Conservation (phyloP, 1,139 yeast species). For the Yamadazyma membranifaciens region DNA sequence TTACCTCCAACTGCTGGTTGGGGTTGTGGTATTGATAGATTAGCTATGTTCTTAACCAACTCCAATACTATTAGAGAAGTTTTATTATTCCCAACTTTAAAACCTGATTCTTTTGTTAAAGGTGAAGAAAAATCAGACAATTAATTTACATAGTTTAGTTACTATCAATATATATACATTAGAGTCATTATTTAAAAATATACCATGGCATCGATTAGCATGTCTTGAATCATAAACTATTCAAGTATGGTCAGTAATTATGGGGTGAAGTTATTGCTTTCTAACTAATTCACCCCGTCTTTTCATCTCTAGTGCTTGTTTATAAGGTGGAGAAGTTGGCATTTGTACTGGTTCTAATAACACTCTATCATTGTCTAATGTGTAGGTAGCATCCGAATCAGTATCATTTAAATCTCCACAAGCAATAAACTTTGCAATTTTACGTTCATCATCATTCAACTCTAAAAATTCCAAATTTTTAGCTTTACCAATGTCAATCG, state of each 20-base stretch:
- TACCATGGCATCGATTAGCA: not conserved
- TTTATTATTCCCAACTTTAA: slow-evolving; percentile 95
- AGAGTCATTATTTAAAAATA: too few species aligned
- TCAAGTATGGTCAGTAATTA: not conserved
- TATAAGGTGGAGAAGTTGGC: slow-evolving; percentile 97
- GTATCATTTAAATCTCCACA: slow-evolving; percentile 87
- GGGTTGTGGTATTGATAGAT: slow-evolving; percentile 99
- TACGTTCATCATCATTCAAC: slow-evolving; percentile 58
- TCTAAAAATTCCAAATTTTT: slow-evolving; percentile 41
- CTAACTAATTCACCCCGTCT: slow-evolving; percentile 29
- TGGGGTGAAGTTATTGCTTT: not conserved
- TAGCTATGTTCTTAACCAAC: slow-evolving; percentile 96
- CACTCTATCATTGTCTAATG: slow-evolving; percentile 47
- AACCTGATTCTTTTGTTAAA: slow-evolving; percentile 69
- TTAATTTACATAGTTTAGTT: slow-evolving; percentile 6
- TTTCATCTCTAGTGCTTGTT: slow-evolving; percentile 83
- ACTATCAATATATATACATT: not conserved
- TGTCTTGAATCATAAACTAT: not conserved
- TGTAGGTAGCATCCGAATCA: slow-evolving; percentile 94
- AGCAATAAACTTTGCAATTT: slow-evolving; percentile 84
- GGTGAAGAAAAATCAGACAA: slow-evolving; percentile 32
- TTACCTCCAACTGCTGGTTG: slow-evolving; percentile 99
- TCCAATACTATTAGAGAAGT: slow-evolving; percentile 98
- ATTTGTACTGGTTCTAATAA: slow-evolving; percentile 86
- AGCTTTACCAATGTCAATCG: slow-evolving; percentile 57